Evolutionary conservation across 495 filamentous ascomycete genomes (phyloP), one percentile per base, ranked within the genome.

Genomic region (Hyaloscypha hepaticicola): DNA sequence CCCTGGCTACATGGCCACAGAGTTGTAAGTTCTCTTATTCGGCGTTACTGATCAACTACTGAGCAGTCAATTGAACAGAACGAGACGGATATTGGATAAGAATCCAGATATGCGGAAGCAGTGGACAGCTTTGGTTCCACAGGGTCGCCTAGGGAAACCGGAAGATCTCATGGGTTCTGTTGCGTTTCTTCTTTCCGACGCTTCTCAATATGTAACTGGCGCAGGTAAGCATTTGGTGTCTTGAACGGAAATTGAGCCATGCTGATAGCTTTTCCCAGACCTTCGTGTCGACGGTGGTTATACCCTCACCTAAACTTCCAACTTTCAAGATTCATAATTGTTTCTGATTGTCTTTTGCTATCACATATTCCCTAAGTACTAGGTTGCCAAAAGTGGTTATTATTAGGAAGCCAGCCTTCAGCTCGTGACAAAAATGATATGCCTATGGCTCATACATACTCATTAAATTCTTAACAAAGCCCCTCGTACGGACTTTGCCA

Each of bases 161-260:
- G 87, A 89, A 72, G 93, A 97, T 69, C 81, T 97, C 26, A 96
- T 93, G 90, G 93, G 93, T 0, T 86, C 93, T 1, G 93, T 96
- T 55, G 88, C 89, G 2, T 97, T 94, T 77, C 77, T 97, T 66
- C 85, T 91, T 33, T 93, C 89, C 63, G 93, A 96, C 72, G 93
- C 92, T 1, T 85, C 86, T 55, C 77, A 77, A 29, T 97, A 96
- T 77, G 86, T 97, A 45, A 97, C 92, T n/a, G 93, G 94, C 6
- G 31, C 60, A 6, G 61, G 34, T 48, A 45, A 6, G 31, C 12
- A 7, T 12, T 33, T 33, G n/a, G 6, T 3, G 31, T 33, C 12
- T 33, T 33, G 12, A 6, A 6, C 7, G 2, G 12, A 33, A 33
- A 6, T 6, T 33, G 31, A 33, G 12, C 31, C 12, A 7, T 33